Conservation (phyloP, 495 filamentous ascomycete species). For the Elasticomyces elasticus region DNA sequence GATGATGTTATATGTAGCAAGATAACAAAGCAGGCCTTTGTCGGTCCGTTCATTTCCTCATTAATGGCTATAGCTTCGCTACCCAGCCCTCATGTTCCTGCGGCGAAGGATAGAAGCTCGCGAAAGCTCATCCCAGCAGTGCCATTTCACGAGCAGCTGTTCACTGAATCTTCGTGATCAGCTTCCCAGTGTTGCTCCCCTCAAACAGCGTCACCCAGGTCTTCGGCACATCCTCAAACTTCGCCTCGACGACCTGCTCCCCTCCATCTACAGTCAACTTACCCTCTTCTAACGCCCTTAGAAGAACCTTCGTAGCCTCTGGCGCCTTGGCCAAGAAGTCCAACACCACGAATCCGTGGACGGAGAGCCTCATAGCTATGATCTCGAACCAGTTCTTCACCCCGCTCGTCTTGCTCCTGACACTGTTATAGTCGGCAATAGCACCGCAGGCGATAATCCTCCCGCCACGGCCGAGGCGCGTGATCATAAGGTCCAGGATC, state of each 20-base stretch:
- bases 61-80: too few species aligned
- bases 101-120: too few species aligned
- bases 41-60: too few species aligned
- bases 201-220: constrained; percentile 42
- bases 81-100: too few species aligned
- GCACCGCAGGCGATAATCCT: constrained; percentile 47
- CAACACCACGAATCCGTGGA: constrained; percentile 50
- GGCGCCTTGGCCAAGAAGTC: constrained; percentile 42
- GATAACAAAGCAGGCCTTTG: too few species aligned
- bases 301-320: constrained; percentile 38
- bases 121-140: too few species aligned
- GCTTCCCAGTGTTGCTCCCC: constrained; percentile 39
- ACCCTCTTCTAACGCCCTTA: constrained; percentile 43
- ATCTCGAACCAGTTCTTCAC: constrained; percentile 43
- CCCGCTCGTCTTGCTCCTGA: constrained; percentile 37
- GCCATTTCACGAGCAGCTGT: too few species aligned
- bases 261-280: constrained; percentile 48
- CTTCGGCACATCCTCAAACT: constrained; percentile 41
- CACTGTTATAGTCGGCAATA: constrained; percentile 44
- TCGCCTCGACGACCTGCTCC: constrained; percentile 42
- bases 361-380: constrained; percentile 37
- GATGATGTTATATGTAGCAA: too few species aligned
- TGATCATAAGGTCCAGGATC: constrained; percentile 45
- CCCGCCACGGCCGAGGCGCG: constrained; percentile 37
- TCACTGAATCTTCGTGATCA: too few species aligned